Percentiles rank a stretch among this genome's conserved stretches.
These are phyloP conservation scores for Wallemia mellicola DNA, from an alignment of 1,284 basidiomycete genomes.

Conservation along the genomic window DNA sequence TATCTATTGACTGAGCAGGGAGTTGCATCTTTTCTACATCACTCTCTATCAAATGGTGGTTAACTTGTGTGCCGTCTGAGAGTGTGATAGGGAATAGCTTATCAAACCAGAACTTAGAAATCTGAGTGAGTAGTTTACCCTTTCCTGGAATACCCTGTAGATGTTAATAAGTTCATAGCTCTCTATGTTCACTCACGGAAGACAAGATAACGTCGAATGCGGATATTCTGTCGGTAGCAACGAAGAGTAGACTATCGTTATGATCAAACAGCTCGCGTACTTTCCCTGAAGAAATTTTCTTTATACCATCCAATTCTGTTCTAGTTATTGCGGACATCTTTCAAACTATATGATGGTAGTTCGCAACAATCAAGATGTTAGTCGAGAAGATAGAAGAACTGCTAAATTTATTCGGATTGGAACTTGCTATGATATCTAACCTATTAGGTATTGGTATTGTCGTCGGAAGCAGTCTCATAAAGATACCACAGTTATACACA, in stretches of 20 bases:
- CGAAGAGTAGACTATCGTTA: conserved; percentile 47
- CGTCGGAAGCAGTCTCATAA: conserved; percentile 74
- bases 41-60: not conserved
- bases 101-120: conserved; percentile 87
- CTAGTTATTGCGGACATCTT: not conserved
- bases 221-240: conserved; percentile 83
- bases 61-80: not conserved
- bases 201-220: conserved; percentile 85
- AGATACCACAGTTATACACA: conserved; percentile 57
- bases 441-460: conserved; percentile 77
- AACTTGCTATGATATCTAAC: conserved; percentile 31
- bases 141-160: conserved; percentile 71
- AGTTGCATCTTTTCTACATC: not conserved
- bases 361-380: not conserved
- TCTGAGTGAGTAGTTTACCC: conserved; percentile 59
- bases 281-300: conserved; percentile 27
- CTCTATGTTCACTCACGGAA: conserved; percentile 29
- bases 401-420: not conserved
- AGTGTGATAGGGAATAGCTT: conserved; percentile 31
- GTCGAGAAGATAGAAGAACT: not conserved
- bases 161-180: not conserved
- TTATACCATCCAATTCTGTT: not conserved
- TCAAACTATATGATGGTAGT: too few relatives aligned
- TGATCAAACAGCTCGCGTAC: conserved; percentile 64
- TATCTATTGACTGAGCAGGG: conserved; percentile 11